Base-by-base conservation (phyloP, 2,329 filamentous ascomycete species). In the Onygenales sp. region DNA sequence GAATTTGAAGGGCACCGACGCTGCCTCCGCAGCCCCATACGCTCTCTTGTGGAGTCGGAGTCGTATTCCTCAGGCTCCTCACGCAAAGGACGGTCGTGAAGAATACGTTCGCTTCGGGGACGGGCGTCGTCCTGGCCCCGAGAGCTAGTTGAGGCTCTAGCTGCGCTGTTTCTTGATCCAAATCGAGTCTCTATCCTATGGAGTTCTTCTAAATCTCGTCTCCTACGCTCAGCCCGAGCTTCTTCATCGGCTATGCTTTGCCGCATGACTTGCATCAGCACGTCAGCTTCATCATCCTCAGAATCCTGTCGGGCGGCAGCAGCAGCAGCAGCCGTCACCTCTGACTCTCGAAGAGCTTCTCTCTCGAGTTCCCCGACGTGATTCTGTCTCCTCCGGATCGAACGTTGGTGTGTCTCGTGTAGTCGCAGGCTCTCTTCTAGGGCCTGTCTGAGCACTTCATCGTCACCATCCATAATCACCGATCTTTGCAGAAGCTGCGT, bases 91-190 rank as follows among this genome's bases (percentile, higher is more conserved):
- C 14, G 10, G 2, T 27, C 11, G n/a, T 17, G 45, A 9, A 48
- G 45, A 37, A 27, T 13, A 5, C 45, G 33, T 5, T 34, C 11
- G 27, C 9, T 13, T 27, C 21, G 21, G 21, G 21, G 21, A 27
- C 21, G 21, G 21, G 82, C 79, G 13, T 77, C 97, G 32, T 87
- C 90, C 1, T 78, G 82, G 53, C 87, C 92, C 2, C 97, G 98
- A 11, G 37, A 11, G 37, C 14, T 40, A 14, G 11, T 40, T 14
- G 37, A 40, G 11, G 10, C 37, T 40, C 37, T 14, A 40, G 10
- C 14, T 11, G 14, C 3, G 14, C 39, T 14, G 4, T 6, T 11
- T 32, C 53, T 45, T 14, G 21, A 32, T 13, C 54, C 56, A 54
- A 57, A 59, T 4, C 48, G 42, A 11, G 44, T 44, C 27, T 58